phyloP scores from a whole-genome alignment of 495 filamentous ascomycete species.

The Aspergillus baeticus region DNA sequence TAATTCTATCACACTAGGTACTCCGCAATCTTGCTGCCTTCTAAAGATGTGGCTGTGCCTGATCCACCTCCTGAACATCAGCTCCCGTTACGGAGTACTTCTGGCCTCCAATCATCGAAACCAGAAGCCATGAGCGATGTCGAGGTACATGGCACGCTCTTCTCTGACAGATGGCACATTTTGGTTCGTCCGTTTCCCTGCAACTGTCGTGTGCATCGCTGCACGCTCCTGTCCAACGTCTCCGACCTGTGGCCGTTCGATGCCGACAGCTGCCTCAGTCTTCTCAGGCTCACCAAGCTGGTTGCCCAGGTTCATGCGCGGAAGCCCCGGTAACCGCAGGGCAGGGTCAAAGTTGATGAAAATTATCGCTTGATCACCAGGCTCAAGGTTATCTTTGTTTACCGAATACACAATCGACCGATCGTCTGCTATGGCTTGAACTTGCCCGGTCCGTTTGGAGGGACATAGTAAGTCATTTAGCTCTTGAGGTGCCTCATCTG shows the following conservation, averaged over 20 bases:
- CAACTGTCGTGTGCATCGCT: conserved; percentile 11
- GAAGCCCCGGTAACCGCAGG: conserved; percentile 38
- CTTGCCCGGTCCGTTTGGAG: conserved; percentile 40
- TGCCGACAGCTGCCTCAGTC: conserved; percentile 9
- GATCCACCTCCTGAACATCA: not conserved
- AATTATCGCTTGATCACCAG: conserved; percentile 48
- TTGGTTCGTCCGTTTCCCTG: conserved; percentile 14
- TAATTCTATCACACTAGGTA: not conserved
- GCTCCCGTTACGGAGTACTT: not conserved
- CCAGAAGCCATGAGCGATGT: conserved; percentile 39
- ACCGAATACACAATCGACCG: conserved; percentile 55
- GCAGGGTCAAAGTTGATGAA: conserved; percentile 65
- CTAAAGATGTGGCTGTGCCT: conserved; percentile 6
- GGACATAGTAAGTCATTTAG: conserved; percentile 60
- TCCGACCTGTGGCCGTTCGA: conserved; percentile 17
- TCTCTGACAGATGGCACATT: conserved; percentile 28
- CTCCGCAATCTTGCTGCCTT: not conserved
- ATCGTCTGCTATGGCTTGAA: conserved; percentile 60
- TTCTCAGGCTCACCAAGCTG: not conserved
- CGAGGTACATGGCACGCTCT: conserved; percentile 34
- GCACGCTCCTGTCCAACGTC: conserved; percentile 18
- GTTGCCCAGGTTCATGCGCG: conserved; percentile 6
- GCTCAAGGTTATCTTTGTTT: conserved; percentile 44
- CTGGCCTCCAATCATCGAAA: conserved; percentile 23
- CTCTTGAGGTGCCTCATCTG: conserved; percentile 42